Base-by-base conservation (phyloP, 2,329 filamentous ascomycete genomes). In the Ophiostoma tasmaniense region DNA sequence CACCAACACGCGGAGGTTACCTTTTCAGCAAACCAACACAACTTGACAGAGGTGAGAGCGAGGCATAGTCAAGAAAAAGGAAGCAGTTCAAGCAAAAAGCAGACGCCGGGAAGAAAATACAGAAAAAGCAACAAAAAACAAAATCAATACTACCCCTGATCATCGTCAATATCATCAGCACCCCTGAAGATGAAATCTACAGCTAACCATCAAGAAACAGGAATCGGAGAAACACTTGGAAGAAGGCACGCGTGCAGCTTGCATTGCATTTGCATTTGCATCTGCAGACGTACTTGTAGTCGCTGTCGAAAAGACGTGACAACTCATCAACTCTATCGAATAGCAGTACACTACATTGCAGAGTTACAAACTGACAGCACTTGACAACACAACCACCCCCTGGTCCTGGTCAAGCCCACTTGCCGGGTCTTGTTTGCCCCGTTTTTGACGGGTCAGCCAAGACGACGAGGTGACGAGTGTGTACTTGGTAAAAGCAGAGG, bases 371-470 rank as follows among this genome's bases (percentile, higher is more conserved):
- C 28, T 10, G 59, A 62, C 28, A 35, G 17, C 37, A 39, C 37
- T 39, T 10, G 25, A 62, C 59, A 62, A 62, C 59, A 39, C 35
- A 65, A 65, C n/a, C 64, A 52, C 14, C 39, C 64, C 64, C 64
- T 66, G 28, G 64, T 52, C 64, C 22, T 62, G 30, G 61, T 33
- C 33, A 64, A 66, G 14, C 42, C 33, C 42, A 66, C 64, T 52
- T 66, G 25, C 42, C 39, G 30, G 37, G 64, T 33, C 42, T 45
- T 66, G 64, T 45, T 66, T 65, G 64, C 64, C 28, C 64, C 64
- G 20, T 52, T 42, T 35, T 45, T 66, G 39, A 52, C 39, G 39
- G 42, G 64, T 50, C 39, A 39, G 64, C 64, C 39, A 66, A 66
- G 64, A 67, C 30, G 35, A 13, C 64, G 37, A 59, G 39, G 59